A percentile compares a stretch with the other conserved stretches of the same genome.
These are phyloP conservation scores for Candida qinlingensis DNA, from an alignment of 805 yeast genomes.

Conservation along the genomic window DNA sequence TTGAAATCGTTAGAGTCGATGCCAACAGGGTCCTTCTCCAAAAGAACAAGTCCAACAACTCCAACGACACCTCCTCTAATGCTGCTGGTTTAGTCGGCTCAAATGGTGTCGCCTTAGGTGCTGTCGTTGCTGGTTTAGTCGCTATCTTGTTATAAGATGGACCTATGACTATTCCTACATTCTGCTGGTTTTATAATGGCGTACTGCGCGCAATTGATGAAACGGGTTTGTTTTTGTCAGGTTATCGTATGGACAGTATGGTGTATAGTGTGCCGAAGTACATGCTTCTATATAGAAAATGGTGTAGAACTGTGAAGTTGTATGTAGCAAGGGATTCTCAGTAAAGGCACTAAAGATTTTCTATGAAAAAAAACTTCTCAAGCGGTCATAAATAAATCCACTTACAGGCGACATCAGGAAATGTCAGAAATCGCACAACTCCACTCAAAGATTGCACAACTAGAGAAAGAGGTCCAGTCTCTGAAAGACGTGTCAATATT, in stretches of 20 bases:
- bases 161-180: too few relatives aligned
- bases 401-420: too few relatives aligned
- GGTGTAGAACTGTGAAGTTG: background rate
- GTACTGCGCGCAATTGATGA: too few relatives aligned
- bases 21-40: constrained; percentile 10
- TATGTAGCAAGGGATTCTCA: background rate
- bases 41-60: constrained; percentile 17
- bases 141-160: constrained; percentile 22
- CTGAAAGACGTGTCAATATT: constrained; percentile 22
- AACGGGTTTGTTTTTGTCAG: too few relatives aligned
- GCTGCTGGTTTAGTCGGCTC: constrained; percentile 17
- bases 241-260: background rate
- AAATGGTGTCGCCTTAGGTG: constrained; percentile 20
- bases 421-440: constrained; percentile 5
- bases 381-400: too few relatives aligned
- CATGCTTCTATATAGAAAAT: too few relatives aligned
- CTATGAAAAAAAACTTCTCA: too few relatives aligned
- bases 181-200: too few relatives aligned
- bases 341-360: too few relatives aligned
- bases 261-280: background rate
- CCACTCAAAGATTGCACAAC: constrained; percentile 9
- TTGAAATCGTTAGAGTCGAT: constrained; percentile 1
- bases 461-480: constrained; percentile 20
- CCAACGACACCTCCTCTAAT: constrained; percentile 25
- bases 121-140: constrained; percentile 22